These are phyloP conservation scores for Diaporthe ampelina DNA, from an alignment of 2,329 filamentous ascomycete genomes.

Conservation along the genomic window DNA sequence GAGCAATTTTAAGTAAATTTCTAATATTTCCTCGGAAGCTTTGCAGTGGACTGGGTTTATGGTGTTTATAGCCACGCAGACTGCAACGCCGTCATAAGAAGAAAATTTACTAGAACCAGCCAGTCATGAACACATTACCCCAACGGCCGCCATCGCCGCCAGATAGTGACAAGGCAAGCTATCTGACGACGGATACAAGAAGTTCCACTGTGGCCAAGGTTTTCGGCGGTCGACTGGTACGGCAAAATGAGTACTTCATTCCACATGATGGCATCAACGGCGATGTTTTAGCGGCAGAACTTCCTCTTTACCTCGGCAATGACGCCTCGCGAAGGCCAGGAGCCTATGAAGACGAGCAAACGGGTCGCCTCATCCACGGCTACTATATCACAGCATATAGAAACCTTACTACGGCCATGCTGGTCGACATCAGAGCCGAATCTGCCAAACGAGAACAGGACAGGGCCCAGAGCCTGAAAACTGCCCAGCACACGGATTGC, in stretches of 20 bases:
- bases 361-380: not conserved
- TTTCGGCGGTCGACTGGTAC: not conserved
- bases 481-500: not conserved
- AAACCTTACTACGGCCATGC: not conserved
- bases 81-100: too few species aligned
- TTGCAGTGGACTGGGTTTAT: too few species aligned
- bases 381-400: slow-evolving; percentile 10
- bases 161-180: not conserved
- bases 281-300: not conserved
- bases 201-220: not conserved
- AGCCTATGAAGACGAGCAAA: not conserved
- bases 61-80: too few species aligned
- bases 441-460: not conserved
- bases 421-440: slow-evolving; percentile 9
- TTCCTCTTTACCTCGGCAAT: slow-evolving; percentile 1
- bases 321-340: not conserved
- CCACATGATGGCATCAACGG: not conserved
- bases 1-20: too few species aligned
- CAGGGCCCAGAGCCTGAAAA: not conserved
- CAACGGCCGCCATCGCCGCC: slow-evolving; percentile 4
- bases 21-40: too few species aligned
- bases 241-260: slow-evolving; percentile 15
- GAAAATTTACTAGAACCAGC: too few species aligned
- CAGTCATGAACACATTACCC: not conserved
- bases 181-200: not conserved